Evolutionary conservation across 306 rosid genomes (phyloP).

Genomic region (Cercis canadensis): DNA sequence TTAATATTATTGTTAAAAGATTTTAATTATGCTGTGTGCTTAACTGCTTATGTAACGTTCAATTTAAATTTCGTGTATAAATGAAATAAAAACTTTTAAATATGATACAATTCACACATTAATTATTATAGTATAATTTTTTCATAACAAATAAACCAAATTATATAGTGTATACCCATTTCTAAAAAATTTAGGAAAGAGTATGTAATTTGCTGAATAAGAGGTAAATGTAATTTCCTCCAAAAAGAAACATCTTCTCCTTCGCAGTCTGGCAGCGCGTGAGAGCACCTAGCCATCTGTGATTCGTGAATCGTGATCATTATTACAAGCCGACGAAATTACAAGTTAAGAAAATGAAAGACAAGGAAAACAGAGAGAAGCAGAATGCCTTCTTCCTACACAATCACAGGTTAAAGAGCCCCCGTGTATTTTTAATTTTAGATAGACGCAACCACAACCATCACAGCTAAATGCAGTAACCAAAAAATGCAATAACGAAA

Average conservation of each 20-base stretch:
- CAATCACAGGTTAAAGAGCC: conserved; percentile 1
- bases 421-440: neutral
- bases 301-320: conserved; percentile 7
- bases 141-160: too few relatives aligned
- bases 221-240: too few relatives aligned
- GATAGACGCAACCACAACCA: neutral
- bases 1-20: too few relatives aligned
- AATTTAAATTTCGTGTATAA: too few relatives aligned
- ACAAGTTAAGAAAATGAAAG: neutral
- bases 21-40: too few relatives aligned
- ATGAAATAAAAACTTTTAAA: too few relatives aligned
- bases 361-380: neutral
- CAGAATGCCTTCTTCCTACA: neutral
- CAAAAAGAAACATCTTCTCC: neutral
- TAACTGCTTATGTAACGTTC: too few relatives aligned
- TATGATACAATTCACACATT: too few relatives aligned
- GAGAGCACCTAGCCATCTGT: neutral
- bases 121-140: too few relatives aligned
- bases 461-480: neutral
- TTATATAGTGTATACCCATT: too few relatives aligned
- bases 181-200: too few relatives aligned
- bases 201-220: too few relatives aligned
- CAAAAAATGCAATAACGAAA: conserved; percentile 26
- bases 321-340: conserved; percentile 41
- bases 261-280: neutral